These are phyloP conservation scores for Pichia phayaonensis DNA, from an alignment of 805 yeast genomes.

Conservation along the genomic window DNA sequence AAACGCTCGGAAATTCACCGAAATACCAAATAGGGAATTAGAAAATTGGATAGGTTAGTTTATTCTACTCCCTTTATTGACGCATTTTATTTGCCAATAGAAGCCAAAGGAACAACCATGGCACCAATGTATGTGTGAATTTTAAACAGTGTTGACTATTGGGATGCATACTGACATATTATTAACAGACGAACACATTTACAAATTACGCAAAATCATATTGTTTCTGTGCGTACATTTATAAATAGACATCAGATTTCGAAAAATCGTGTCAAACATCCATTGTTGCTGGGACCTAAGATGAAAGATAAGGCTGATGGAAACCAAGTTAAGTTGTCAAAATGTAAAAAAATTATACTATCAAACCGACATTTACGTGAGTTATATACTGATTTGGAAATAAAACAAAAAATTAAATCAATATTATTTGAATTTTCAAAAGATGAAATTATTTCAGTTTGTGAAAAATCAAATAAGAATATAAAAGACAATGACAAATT, in stretches of 20 bases:
- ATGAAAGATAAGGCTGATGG: background rate
- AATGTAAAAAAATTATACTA: constrained; percentile 17
- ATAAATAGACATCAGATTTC: constrained; percentile 20
- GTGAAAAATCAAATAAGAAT: constrained; percentile 1
- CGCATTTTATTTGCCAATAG: background rate
- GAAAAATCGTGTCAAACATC: constrained; percentile 14
- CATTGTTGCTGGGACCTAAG: constrained; percentile 5
- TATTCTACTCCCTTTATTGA: background rate
- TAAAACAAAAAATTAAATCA: constrained; percentile 13
- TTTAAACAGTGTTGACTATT: too few relatives aligned
- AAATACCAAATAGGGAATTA: background rate
- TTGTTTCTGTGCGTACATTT: constrained; percentile 22
- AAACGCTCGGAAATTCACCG: constrained; percentile 6
- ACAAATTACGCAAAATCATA: constrained; percentile 10
- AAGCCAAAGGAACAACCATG: constrained; percentile 4
- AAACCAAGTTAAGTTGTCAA: constrained; percentile 14
- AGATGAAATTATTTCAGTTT: constrained; percentile 16
- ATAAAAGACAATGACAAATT: constrained; percentile 6
- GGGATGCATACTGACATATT: background rate
- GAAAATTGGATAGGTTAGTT: background rate
- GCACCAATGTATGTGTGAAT: constrained; percentile 20
- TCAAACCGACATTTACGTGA: constrained; percentile 20
- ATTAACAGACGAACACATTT: constrained; percentile 19
- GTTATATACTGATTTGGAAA: constrained; percentile 13
- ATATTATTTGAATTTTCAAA: constrained; percentile 17